Percentiles rank a stretch among this genome's conserved stretches.
These are phyloP conservation scores for Arthrinium phaeospermum DNA, from an alignment of 2,329 filamentous ascomycete species.

Conservation along the genomic window DNA sequence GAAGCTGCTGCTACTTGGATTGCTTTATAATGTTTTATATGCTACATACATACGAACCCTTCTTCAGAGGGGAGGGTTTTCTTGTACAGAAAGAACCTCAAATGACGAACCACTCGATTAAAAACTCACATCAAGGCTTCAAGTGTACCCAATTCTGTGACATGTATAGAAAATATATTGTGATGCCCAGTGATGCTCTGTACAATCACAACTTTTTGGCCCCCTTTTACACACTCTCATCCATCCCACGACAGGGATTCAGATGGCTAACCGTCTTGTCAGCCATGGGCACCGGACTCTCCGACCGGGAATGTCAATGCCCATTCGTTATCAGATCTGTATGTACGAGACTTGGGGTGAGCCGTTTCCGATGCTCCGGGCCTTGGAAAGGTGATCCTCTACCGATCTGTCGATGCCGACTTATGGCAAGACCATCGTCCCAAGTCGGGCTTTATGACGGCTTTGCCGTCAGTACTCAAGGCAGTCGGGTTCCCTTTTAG, in stretches of 20 bases:
- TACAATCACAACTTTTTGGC: background rate
- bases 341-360: too few relatives aligned
- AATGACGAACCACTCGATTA: background rate
- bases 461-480: background rate
- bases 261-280: background rate
- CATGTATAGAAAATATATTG: background rate
- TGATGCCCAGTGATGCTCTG: background rate
- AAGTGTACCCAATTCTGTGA: background rate
- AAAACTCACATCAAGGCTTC: background rate
- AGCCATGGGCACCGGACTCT: background rate
- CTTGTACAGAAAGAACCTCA: conserved; percentile 13
- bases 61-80: conserved; percentile 8
- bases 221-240: background rate
- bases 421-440: too few relatives aligned
- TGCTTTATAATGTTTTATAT: conserved; percentile 16
- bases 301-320: background rate
- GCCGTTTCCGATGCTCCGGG: too few relatives aligned
- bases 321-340: background rate
- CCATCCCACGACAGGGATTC: background rate
- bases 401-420: too few relatives aligned
- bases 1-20: conserved; percentile 8
- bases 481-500: background rate
- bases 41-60: background rate
- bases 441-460: background rate
- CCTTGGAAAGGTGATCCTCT: too few relatives aligned